Base-by-base conservation (phyloP, 768 basidiomycete species). In the Boletus rufocinnamomeus region DNA sequence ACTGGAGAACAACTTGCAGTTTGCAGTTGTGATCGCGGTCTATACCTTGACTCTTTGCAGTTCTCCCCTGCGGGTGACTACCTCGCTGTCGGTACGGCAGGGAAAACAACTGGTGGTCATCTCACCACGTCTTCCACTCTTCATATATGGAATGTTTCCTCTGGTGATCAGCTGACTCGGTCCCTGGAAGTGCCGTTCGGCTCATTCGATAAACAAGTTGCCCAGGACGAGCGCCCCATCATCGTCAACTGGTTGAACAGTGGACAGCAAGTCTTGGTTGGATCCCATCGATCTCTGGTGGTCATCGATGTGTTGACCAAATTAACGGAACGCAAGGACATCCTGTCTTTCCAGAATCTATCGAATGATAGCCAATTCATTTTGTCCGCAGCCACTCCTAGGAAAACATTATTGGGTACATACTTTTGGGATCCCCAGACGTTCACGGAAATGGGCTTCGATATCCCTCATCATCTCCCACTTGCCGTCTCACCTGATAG, bases 401-500 rank as follows among this genome's bases (percentile, higher is more conserved):
- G 25, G 16, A 13, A 41, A 23, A n/a, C 38, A 13, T 28, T 41
- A 11, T 25, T 54, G 35, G 60, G 49, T 21, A 1, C 32, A 37
- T 63, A 49, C 43, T 40, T 56, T 56, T 57, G 40, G 59, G 35
- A 60, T 35, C 46, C 54, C 19, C 19, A 25, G 35, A 52, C 44
- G 8, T 62, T 55, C 23, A 21, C 34, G 13, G 48, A 62, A 46
- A 0, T 53, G 14, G 35, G 27, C 49, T n/a, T 34, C 21, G 2
- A 5, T 43, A 54, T 54, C 4, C 41, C 41, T 17, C 10, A 10
- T 35, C 52, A 35, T 40, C 58, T 47, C 11, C 41, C 52, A 5
- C 51, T 53, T 23, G 38, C 38, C 16, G 6, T 50, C 13, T 54
- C 58, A 5, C 11, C 25, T 8, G 25, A 37, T 43, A 4, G 44